Evolutionary conservation across 139 green algal genomes (phyloP).

Genomic region (Zygnema circumcarinatum): DNA sequence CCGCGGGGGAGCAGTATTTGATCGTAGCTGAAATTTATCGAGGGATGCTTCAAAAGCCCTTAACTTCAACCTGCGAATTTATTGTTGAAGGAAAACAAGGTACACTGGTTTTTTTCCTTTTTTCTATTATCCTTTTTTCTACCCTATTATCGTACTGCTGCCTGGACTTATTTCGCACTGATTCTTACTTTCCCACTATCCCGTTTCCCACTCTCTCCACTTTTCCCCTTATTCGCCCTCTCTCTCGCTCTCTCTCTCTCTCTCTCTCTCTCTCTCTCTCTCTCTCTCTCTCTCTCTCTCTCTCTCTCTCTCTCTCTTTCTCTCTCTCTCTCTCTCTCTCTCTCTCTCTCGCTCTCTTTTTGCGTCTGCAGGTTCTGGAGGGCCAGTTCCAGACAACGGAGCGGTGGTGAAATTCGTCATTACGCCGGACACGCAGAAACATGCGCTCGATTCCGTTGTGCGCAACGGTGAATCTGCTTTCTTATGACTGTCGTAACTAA

Average conservation of each 20-base stretch:
- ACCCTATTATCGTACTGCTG: too few species aligned
- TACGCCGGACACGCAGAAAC: slow-evolving; percentile 5
- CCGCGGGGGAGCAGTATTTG: neutral
- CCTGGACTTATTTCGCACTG: too few species aligned
- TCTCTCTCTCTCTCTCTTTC: neutral
- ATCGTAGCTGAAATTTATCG: neutral
- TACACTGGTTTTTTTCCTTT: too few species aligned
- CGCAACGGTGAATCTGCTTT: neutral
- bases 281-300: neutral
- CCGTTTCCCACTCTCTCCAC: neutral
- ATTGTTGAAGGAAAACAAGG: slow-evolving; percentile 30
- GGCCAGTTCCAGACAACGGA: neutral
- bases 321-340: neutral
- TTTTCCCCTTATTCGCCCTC: neutral
- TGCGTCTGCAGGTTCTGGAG: neutral
- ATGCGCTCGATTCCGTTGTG: neutral
- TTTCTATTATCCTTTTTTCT: too few species aligned
- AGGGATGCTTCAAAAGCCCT: slow-evolving; percentile 12
- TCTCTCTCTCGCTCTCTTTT: neutral
- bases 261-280: neutral
- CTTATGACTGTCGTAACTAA: neutral
- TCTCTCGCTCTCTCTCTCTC: neutral
- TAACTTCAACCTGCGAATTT: slow-evolving; percentile 6
- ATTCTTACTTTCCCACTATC: neutral
- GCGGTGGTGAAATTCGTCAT: slow-evolving; percentile 14